These are phyloP conservation scores for Penicillium coffeae DNA, from an alignment of 495 filamentous ascomycete species.

Conservation along the genomic window DNA sequence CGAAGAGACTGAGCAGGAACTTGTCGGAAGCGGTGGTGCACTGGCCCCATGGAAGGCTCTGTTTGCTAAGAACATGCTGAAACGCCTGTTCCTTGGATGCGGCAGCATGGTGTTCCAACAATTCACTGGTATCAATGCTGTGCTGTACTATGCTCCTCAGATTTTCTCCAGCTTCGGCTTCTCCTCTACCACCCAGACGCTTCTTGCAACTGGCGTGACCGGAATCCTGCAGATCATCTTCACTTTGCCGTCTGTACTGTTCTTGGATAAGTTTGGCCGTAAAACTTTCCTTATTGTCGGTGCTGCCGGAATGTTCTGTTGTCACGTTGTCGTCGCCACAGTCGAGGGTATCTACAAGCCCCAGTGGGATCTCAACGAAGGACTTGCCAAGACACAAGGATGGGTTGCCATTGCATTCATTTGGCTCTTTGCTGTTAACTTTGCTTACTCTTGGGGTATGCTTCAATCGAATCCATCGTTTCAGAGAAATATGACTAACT, in stretches of 20 bases:
- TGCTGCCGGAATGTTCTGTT: conserved; percentile 64
- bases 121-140: conserved; percentile 9
- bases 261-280: conserved; percentile 68
- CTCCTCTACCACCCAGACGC: conserved; percentile 26
- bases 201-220: conserved; percentile 64
- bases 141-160: conserved; percentile 7
- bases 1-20: conserved; percentile 60
- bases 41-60: conserved; percentile 56
- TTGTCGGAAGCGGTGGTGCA: conserved; percentile 46
- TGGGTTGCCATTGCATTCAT: conserved; percentile 43
- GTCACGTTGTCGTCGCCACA: conserved; percentile 42
- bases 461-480: conserved; percentile 19
- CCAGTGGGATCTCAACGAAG: conserved; percentile 57
- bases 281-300: conserved; percentile 66
- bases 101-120: conserved; percentile 5
- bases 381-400: conserved; percentile 24
- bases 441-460: conserved; percentile 41
- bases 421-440: conserved; percentile 40
- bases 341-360: conserved; percentile 34
- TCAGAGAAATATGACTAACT: conserved; percentile 24
- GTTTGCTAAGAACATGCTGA: conserved; percentile 36
- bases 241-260: conserved; percentile 61
- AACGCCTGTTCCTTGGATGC: conserved; percentile 4
- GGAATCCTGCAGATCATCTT: conserved; percentile 71
- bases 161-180: conserved; percentile 8